Base-by-base conservation (phyloP, 805 yeast species). In the Vanderwaltozyma polyspora region DNA sequence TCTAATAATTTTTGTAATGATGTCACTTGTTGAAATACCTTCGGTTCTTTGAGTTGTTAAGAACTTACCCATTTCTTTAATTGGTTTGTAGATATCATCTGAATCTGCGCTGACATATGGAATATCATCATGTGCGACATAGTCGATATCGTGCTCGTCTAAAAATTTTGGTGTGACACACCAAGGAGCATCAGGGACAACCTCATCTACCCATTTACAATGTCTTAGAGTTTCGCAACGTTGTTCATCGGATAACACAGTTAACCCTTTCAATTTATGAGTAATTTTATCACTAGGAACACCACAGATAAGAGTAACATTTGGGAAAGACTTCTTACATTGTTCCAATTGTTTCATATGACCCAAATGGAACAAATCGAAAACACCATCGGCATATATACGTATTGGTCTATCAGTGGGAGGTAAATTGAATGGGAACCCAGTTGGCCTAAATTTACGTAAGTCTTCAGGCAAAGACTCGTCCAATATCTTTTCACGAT, bases 311-410 rank as follows among this genome's bases (percentile, higher is more conserved):
- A 91, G 67, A 37, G 74, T 70, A 22, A 82, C 94, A 48, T 84
- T 84, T 10, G 83, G 80, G 42, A 91, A 76, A 12, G 94, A 74
- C 57, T 89, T 87, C 51, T 91, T 89, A 48, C 97, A 89, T 62
- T 91, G 98, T 55, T 91, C 97, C 48, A 91, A 67, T 59, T 91
- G 98, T 52, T 86, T 76, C 98, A 91, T 91, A 56, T 91, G 98
- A 17, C 98, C 98, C 51, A 91, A 58, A 60, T 91, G 98, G 63
- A 91, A 91, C 42, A 91, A 64, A 60, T 91, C 98, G 64, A 91
- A 91, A 14, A 91, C 95, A 34, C 98, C 98, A 60, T 91, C 98
- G 5, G 98, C 98, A 56, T 91, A 91, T n/a, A 91, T 74, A 40
- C 98, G 70, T 19, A 91, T 75, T 1, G 95, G 87, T 39, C 95